Evolutionary conservation across 176 grass and related monocot species (phyloP).

Genomic region (Areca catechu): DNA sequence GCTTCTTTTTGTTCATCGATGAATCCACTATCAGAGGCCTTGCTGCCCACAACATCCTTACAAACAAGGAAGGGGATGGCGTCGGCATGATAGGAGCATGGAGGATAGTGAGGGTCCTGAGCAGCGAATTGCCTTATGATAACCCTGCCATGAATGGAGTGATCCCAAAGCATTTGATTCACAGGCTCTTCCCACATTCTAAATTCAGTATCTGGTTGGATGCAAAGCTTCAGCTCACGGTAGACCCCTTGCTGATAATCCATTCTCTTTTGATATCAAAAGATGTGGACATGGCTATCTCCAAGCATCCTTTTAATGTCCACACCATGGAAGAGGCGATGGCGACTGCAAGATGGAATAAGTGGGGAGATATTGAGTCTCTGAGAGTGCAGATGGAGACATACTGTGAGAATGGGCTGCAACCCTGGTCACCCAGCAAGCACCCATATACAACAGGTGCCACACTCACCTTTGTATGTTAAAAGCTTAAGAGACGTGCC

Average conservation of each 20-base stretch:
- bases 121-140: slow-evolving; percentile 49
- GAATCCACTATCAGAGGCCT: slow-evolving; percentile 32
- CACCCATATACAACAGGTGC: slow-evolving; percentile 68
- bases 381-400: slow-evolving; percentile 85
- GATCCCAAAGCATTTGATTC: slow-evolving; percentile 64
- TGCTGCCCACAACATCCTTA: slow-evolving; percentile 30
- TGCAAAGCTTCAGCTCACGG: slow-evolving; percentile 86
- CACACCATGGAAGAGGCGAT: slow-evolving; percentile 91
- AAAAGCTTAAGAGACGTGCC: too few relatives aligned
- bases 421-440: slow-evolving; percentile 76
- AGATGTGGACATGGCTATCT: slow-evolving; percentile 49
- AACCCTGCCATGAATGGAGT: slow-evolving; percentile 81
- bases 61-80: neutral
- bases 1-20: slow-evolving; percentile 96
- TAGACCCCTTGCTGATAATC: slow-evolving; percentile 70
- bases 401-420: slow-evolving; percentile 62
- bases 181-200: slow-evolving; percentile 82
- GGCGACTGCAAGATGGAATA: slow-evolving; percentile 80
- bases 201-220: slow-evolving; percentile 83
- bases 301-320: slow-evolving; percentile 65
- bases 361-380: slow-evolving; percentile 51
- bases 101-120: slow-evolving; percentile 33
- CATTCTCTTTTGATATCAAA: slow-evolving; percentile 42
- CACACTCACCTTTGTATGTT: neutral
- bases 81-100: slow-evolving; percentile 38